Conservation (phyloP, 495 filamentous ascomycete species). For the Chaetomidium leptoderma region DNA sequence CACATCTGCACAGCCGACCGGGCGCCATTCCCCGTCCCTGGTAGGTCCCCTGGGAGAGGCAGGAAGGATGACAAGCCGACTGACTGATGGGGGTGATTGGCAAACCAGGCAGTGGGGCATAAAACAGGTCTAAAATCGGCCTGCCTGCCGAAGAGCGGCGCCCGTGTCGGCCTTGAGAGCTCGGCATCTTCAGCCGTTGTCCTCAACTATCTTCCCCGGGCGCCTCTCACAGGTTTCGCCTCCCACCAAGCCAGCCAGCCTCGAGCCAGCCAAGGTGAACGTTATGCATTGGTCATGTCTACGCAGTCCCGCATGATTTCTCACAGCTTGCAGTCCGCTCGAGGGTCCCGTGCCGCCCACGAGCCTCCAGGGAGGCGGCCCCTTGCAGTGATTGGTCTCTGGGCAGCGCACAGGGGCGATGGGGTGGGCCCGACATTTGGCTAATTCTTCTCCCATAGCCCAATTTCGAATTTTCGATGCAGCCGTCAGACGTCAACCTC, state of each 20-base stretch:
- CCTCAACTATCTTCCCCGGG: too few relatives aligned
- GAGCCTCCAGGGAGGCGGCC: neutral
- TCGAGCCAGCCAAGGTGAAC: too few relatives aligned
- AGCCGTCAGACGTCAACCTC: neutral
- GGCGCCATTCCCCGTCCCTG: too few relatives aligned
- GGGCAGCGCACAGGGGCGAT: neutral
- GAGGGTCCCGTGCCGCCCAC: conserved; percentile 17
- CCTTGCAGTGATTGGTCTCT: neutral
- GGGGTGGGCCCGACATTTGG: conserved; percentile 4
- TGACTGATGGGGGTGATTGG: too few relatives aligned
- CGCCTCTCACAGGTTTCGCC: neutral
- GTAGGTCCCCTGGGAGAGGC: too few relatives aligned
- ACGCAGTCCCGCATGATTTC: conserved; percentile 15
- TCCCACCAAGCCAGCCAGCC: neutral
- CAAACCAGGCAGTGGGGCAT: too few relatives aligned
- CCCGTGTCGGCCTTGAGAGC: too few relatives aligned
- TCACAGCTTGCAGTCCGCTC: conserved; percentile 4
- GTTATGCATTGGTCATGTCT: conserved; percentile 2
- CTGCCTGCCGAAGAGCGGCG: too few relatives aligned
- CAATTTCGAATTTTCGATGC: neutral
- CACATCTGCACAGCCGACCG: too few relatives aligned
- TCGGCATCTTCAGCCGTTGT: too few relatives aligned
- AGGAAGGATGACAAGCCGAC: too few relatives aligned
- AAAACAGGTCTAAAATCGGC: too few relatives aligned
- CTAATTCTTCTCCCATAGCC: neutral